A percentile compares a stretch with the other conserved stretches of the same genome.
Conservation (phyloP, 208 protist species). For the Trypanosoma grayi region DNA sequence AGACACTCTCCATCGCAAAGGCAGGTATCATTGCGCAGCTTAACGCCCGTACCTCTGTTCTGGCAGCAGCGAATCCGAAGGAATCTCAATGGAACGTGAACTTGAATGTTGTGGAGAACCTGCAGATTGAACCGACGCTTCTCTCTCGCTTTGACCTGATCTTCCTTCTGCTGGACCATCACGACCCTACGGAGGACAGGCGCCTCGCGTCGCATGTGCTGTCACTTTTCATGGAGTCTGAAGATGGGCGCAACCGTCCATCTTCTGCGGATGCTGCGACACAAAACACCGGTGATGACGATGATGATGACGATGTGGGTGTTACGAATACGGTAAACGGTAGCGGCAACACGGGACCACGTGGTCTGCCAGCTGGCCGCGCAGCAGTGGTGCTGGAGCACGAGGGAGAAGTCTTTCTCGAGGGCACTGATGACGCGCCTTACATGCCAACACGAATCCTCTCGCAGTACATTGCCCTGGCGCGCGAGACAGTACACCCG, state of each 20-base stretch:
- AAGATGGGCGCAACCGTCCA: slow-evolving; percentile 2
- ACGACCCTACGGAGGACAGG: slow-evolving; percentile 91
- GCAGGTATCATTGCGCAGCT: slow-evolving; percentile 99
- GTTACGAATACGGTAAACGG: neutral
- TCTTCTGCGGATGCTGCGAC: neutral
- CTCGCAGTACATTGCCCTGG: slow-evolving; percentile 93
- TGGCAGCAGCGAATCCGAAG: slow-evolving; percentile 99
- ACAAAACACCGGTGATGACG: neutral
- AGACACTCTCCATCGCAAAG: slow-evolving; percentile 99
- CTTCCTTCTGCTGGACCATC: slow-evolving; percentile 97
- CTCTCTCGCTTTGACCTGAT: slow-evolving; percentile 99
- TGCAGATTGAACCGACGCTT: slow-evolving; percentile 98
- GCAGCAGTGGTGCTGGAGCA: slow-evolving; percentile 49
- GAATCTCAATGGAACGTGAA: slow-evolving; percentile 97
- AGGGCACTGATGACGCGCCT: slow-evolving; percentile 38
- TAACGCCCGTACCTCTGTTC: slow-evolving; percentile 98
- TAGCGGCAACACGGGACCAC: neutral
- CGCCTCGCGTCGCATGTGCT: slow-evolving; percentile 97
- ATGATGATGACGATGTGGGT: neutral
- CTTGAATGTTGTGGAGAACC: slow-evolving; percentile 97
- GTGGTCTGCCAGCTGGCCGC: slow-evolving; percentile 11
- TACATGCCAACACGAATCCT: slow-evolving; percentile 82
- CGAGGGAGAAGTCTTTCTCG: slow-evolving; percentile 74
- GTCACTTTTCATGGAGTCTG: slow-evolving; percentile 91
- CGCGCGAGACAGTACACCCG: slow-evolving; percentile 82